Evolutionary conservation across 2,329 filamentous ascomycete genomes (phyloP).

Genomic region (Davidsoniella neocaledoniae): DNA sequence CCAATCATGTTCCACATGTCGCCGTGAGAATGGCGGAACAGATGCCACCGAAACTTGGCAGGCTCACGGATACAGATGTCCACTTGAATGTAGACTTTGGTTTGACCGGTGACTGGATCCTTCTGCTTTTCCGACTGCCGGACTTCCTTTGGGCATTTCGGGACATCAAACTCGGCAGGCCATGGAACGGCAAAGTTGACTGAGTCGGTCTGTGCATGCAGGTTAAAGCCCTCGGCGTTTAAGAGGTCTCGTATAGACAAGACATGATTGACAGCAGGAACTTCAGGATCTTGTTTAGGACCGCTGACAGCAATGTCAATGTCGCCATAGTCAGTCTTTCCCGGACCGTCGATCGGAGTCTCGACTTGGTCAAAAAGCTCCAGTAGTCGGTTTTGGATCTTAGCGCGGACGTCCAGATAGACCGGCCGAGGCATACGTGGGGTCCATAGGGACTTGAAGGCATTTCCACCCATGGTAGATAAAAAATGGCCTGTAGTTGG

Average conservation of each 20-base stretch:
- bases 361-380: conserved; percentile 37
- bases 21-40: conserved; percentile 56
- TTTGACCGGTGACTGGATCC: not conserved
- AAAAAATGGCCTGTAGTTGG: not conserved
- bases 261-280: too few species aligned
- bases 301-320: conserved; percentile 49
- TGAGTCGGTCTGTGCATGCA: not conserved
- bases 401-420: conserved; percentile 35
- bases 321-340: conserved; percentile 52
- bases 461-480: conserved; percentile 11
- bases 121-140: not conserved
- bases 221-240: not conserved
- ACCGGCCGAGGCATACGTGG: conserved; percentile 46
- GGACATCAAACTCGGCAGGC: conserved; percentile 20
- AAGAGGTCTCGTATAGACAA: conserved; percentile 18
- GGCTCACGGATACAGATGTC: conserved; percentile 43
- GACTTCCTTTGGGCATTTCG: not conserved
- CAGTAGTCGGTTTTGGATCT: conserved; percentile 29
- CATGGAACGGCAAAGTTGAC: conserved; percentile 39
- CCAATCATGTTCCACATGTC: conserved; percentile 53
- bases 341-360: conserved; percentile 50
- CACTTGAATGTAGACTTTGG: conserved; percentile 37
- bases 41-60: conserved; percentile 38
- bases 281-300: conserved; percentile 15
- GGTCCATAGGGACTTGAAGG: conserved; percentile 29